These are phyloP conservation scores for Allium cepa DNA, from an alignment of 106 monocot genomes.

Conservation along the genomic window DNA sequence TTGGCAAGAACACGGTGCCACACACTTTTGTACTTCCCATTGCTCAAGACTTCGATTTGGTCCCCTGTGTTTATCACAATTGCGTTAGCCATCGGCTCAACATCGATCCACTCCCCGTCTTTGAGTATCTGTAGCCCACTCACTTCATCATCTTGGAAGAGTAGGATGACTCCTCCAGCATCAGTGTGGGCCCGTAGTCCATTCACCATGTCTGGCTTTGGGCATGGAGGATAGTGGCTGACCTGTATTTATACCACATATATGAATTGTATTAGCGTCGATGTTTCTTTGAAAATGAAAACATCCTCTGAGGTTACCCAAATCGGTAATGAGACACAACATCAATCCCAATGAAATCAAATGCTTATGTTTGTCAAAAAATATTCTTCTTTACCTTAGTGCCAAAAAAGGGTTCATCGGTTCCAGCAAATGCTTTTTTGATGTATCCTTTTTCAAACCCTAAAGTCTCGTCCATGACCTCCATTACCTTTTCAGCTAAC, in stretches of 20 bases:
- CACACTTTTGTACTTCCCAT: slow-evolving; percentile 62
- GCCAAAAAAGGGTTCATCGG: slow-evolving; percentile 60
- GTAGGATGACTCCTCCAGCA: slow-evolving; percentile 86
- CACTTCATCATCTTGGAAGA: slow-evolving; percentile 72
- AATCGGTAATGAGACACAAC: too few species aligned
- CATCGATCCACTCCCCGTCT: slow-evolving; percentile 66
- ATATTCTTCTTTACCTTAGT: slow-evolving; percentile 37
- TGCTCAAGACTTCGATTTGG: slow-evolving; percentile 76
- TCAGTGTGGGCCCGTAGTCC: slow-evolving; percentile 82
- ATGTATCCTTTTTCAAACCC: slow-evolving; percentile 53
- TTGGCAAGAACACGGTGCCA: slow-evolving; percentile 53
- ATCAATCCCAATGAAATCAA: too few species aligned
- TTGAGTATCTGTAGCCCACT: slow-evolving; percentile 60
- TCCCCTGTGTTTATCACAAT: slow-evolving; percentile 87
- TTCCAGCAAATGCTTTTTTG: slow-evolving; percentile 30
- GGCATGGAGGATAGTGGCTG: slow-evolving; percentile 77
- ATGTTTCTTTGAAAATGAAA: too few species aligned
- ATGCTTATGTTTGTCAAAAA: background rate
- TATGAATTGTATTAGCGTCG: too few species aligned
- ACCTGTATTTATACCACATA: slow-evolving; percentile 4
- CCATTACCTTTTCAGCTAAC: slow-evolving; percentile 49
- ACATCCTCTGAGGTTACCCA: too few species aligned
- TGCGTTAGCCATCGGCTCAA: slow-evolving; percentile 44
- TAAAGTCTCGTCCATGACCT: slow-evolving; percentile 46
- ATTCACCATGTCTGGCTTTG: slow-evolving; percentile 31